Conservation (phyloP, 257 asterid genomes). For the Solanum okadae region DNA sequence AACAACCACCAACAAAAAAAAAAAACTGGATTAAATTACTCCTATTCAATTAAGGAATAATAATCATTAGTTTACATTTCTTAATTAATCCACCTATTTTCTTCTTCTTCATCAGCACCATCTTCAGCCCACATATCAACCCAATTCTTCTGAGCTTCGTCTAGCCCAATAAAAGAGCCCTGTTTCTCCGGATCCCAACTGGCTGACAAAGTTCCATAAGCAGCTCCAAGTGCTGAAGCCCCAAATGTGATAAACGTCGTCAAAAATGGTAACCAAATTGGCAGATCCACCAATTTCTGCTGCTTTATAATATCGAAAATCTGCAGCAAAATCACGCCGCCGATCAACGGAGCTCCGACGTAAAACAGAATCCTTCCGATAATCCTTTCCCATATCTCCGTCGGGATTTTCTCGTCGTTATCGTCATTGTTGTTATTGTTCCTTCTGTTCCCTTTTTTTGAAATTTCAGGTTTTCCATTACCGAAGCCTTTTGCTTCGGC, state of each 20-base stretch:
- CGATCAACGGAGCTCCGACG: conserved; percentile 51
- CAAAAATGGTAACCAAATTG: conserved; percentile 55
- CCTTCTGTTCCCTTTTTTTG: not conserved
- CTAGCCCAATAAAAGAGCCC: conserved; percentile 60
- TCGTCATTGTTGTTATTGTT: not conserved
- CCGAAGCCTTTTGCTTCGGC: conserved; percentile 62
- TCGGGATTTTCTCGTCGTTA: conserved; percentile 55
- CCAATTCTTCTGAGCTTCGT: conserved; percentile 73
- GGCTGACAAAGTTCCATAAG: conserved; percentile 65
- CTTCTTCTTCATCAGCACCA: conserved; percentile 10
- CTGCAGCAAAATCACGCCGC: conserved; percentile 35
- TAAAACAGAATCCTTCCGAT: conserved; percentile 41
- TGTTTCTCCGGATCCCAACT: conserved; percentile 56
- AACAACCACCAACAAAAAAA: not conserved
- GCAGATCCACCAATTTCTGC: conserved; percentile 36
- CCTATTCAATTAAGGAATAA: not conserved
- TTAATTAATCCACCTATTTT: not conserved
- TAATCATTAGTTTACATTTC: not conserved
- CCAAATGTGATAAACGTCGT: conserved; percentile 60
- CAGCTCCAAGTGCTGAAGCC: conserved; percentile 59
- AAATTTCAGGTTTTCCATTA: conserved; percentile 1
- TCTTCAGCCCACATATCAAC: conserved; percentile 69
- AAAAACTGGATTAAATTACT: not conserved
- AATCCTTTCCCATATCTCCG: conserved; percentile 54
- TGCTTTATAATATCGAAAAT: conserved; percentile 26